Base-by-base conservation (phyloP, 2,329 filamentous ascomycete genomes). In the Phoma sp. region DNA sequence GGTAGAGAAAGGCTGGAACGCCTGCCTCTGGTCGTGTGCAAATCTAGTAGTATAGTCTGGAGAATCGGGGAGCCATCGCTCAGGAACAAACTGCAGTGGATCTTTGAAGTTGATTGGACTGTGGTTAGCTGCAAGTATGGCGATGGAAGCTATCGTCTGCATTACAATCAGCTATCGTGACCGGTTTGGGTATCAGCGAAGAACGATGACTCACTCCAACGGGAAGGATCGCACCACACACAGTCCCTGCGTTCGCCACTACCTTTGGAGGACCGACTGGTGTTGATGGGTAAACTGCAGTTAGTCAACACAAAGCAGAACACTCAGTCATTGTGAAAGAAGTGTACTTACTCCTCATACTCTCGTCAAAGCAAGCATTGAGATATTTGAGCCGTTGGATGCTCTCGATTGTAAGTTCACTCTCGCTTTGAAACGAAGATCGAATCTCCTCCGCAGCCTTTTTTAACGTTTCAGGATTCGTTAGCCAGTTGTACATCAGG, bases 31-130 rank as follows among this genome's bases (percentile, higher is more conserved):
- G 15, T 48, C 46, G 18, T 74, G 4, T 46, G 57, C 15, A 46
- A 32, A 40, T 39, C 55, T n/a, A 7, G 7, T 12, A 7, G 7
- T 12, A 15, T 21, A n/a, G 11, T 33, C 28, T 7, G 28, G 20
- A 9, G 34, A 5, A 21, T 23, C 18, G 0, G 61, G 65, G 3
- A 77, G 42, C 78, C 78, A 81, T 17, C 78, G 65, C 49, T 80
- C 75, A 4, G 79, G 78, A 9, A 68, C 53, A 51, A 77, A 81
- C 2, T 57, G 52, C 5, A 66, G 43, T 0, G 77, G 68, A 18
- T 73, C 58, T 25, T 60, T 59, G 55, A 78, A 80, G 40, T 78
- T 73, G 2, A 1, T 30, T 48, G n/a, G 54, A 28, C 6, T 49
- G 28, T 39, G 46, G 15, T 33, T 15, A 1, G 26, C 26, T 1